Conservation (phyloP, 371 early-diverging fungal genomes). For the Mortierella sp. region DNA sequence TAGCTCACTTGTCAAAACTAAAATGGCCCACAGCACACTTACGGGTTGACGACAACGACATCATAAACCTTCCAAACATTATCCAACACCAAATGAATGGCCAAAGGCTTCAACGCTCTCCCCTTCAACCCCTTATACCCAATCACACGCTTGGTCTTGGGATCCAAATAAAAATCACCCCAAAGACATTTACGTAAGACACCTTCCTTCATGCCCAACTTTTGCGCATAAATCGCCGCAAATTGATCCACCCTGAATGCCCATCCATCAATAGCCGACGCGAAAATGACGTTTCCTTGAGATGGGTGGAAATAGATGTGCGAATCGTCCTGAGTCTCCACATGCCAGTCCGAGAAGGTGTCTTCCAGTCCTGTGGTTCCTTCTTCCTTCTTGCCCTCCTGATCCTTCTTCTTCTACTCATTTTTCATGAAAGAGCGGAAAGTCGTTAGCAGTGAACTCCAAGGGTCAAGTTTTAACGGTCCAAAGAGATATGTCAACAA, state of each 20-base stretch:
- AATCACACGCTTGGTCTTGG: constrained; percentile 93
- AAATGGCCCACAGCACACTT: constrained; percentile 42
- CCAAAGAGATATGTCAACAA: neutral
- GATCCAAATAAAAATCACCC: constrained; percentile 98
- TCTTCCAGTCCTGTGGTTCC: constrained; percentile 58
- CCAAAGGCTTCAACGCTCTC: constrained; percentile 89
- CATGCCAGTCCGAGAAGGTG: constrained; percentile 81
- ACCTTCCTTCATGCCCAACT: constrained; percentile 88
- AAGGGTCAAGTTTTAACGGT: neutral
- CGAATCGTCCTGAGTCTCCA: constrained; percentile 93
- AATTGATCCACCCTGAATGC: constrained; percentile 96
- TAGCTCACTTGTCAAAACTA: too few species aligned
- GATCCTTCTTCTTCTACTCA: constrained; percentile 43
- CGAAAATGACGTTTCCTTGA: constrained; percentile 96
- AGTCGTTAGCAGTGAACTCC: neutral
- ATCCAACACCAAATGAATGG: constrained; percentile 95
- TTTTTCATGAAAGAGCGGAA: neutral
- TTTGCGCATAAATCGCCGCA: constrained; percentile 91
- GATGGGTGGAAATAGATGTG: constrained; percentile 96
- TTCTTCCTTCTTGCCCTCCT: constrained; percentile 49
- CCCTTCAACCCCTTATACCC: constrained; percentile 89
- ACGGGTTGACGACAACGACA: constrained; percentile 75
- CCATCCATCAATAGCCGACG: constrained; percentile 98
- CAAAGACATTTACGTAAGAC: constrained; percentile 87
- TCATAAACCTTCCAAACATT: constrained; percentile 98